Evolutionary conservation across 2,329 filamentous ascomycete genomes (phyloP).

Genomic region (Cladosporium sp.): DNA sequence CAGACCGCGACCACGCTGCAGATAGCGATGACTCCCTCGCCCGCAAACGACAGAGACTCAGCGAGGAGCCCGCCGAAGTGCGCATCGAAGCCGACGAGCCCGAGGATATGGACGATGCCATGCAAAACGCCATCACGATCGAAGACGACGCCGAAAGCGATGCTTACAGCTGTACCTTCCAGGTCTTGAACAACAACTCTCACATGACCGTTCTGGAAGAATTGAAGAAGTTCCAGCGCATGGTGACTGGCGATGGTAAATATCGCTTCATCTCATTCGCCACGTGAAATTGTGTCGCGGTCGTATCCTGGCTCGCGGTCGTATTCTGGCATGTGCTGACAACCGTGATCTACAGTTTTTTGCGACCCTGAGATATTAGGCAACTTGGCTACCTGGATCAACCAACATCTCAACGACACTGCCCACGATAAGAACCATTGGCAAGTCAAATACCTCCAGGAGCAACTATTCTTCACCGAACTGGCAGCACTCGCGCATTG

Average conservation of each 20-base stretch:
- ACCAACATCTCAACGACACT: conserved; percentile 24
- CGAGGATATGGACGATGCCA: conserved; percentile 41
- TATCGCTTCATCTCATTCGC: not conserved
- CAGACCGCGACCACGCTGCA: conserved; percentile 45
- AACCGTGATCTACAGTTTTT: conserved; percentile 7
- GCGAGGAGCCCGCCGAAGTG: conserved; percentile 35
- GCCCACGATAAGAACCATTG: conserved; percentile 23
- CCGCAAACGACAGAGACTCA: conserved; percentile 48
- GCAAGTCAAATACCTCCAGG: conserved; percentile 22
- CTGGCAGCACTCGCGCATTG: conserved; percentile 26
- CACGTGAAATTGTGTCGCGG: not conserved
- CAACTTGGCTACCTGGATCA: conserved; percentile 23
- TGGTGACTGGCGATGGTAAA: not conserved
- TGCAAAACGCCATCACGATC: conserved; percentile 42
- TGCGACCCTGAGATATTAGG: conserved; percentile 2
- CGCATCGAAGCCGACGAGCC: conserved; percentile 35
- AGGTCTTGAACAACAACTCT: not conserved
- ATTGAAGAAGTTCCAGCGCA: conserved; percentile 19
- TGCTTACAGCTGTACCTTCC: conserved; percentile 24
- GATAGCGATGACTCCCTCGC: conserved; percentile 47
- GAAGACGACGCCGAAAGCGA: conserved; percentile 37
- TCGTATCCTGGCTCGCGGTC: not conserved
- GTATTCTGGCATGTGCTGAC: not conserved
- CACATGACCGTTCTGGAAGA: not conserved
- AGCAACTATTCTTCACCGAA: conserved; percentile 25